Evolutionary conservation across 129 eudicot genomes (phyloP), one percentile per base, ranked within the genome.

Genomic region (Artemisia argyi): DNA sequence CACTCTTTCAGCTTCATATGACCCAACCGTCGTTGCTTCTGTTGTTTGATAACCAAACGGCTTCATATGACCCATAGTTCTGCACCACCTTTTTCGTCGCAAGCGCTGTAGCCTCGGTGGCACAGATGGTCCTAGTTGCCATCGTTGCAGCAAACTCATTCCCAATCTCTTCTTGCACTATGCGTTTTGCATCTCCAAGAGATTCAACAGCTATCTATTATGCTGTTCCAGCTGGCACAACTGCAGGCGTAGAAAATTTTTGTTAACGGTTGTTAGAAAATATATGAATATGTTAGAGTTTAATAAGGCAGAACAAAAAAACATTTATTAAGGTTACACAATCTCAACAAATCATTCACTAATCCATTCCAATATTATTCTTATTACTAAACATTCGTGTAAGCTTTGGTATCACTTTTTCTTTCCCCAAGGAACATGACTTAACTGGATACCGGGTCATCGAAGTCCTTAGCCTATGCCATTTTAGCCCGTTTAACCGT

Each of bases 71-170:
- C 42, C 96, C 97, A 30, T 90, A 84, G 75, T 80, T 90, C 59
- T 87, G 78, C 98, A 89, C 90, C 67, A 93, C 97, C 72, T 83
- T 89, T 57, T 79, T 78, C 47, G 96, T 90, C 7, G 97, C 98
- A 24, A 93, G 75, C 2, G 95, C 89, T 0, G 98, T 97, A 59
- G 97, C 98, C 79, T 93, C 97, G 57, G 97, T 90, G 30, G 97
- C 98, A 57, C 96, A 85, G 19, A 87, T 12, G 2, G 95, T 82
- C 47, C 98, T 92, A 22, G 82, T 79, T 0, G 98, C 98, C 98
- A 93, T 90, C 2, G 89, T 82, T 53, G 90, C 85, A 28, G 92
- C 88, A 69, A 89, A 93, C 73, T 93, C 95, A 16, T 63, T 57
- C 51, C 80, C 71, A 1, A 93, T 90, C 74, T 93, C 97, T 71